These are phyloP conservation scores for Scolecobasidium constrictum DNA, from an alignment of 2,329 filamentous ascomycete genomes.

Conservation along the genomic window DNA sequence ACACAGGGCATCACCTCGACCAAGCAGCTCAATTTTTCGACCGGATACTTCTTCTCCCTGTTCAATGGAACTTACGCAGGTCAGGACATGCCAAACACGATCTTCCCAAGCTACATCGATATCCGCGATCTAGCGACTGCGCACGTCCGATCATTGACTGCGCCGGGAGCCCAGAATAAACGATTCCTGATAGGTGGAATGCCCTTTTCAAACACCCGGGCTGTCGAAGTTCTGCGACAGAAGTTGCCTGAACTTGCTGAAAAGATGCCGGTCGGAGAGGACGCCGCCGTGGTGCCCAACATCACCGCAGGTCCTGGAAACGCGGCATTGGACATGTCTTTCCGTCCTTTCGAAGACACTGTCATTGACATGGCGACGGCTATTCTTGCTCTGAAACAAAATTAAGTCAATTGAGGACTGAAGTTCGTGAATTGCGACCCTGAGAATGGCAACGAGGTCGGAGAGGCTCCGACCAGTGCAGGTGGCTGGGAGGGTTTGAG, in stretches of 20 bases:
- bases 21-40: conserved; percentile 61
- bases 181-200: conserved; percentile 51
- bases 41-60: conserved; percentile 39
- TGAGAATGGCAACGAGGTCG: no score
- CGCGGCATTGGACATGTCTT: conserved; percentile 14
- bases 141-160: conserved; percentile 48
- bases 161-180: conserved; percentile 46
- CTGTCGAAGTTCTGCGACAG: conserved; percentile 33
- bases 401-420: no score
- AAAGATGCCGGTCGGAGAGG: conserved; percentile 34
- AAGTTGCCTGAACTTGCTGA: conserved; percentile 42
- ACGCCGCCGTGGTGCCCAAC: conserved; percentile 14
- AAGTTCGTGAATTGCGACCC: no score
- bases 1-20: conserved; percentile 51
- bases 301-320: conserved; percentile 15
- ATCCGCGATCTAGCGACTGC: conserved; percentile 48
- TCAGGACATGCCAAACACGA: conserved; percentile 48
- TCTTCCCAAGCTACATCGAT: conserved; percentile 38
- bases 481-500: no score
- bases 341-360: conserved; percentile 18
- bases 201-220: conserved; percentile 34
- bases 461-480: no score
- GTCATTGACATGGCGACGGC: conserved; percentile 17
- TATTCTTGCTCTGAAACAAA: no score
- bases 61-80: conserved; percentile 48